phyloP scores from a whole-genome alignment of 2,329 filamentous ascomycete genomes.

The Pezizomycotina sp. region DNA sequence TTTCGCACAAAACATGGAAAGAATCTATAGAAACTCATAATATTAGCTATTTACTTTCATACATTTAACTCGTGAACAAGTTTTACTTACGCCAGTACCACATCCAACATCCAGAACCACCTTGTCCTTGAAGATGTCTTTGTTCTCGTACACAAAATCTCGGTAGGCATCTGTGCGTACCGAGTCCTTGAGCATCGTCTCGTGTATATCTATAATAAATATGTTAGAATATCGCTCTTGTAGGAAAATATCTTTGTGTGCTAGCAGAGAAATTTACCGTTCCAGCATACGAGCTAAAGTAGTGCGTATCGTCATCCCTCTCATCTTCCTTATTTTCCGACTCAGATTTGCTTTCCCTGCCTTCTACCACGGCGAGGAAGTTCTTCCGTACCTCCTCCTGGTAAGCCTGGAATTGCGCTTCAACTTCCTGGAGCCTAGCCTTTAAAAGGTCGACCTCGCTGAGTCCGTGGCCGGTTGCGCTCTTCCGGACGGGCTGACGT shows the following conservation, averaged over 20 bases:
- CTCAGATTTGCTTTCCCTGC: conserved; percentile 34
- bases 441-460: conserved; percentile 31
- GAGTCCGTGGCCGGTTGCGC: conserved; percentile 30
- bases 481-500: conserved; percentile 23
- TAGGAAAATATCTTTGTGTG: background rate
- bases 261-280: conserved; percentile 36
- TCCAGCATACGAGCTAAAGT: conserved; percentile 52
- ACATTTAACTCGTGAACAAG: conserved; percentile 28
- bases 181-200: conserved; percentile 85
- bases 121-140: conserved; percentile 70
- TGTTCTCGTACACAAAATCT: conserved; percentile 88
- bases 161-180: conserved; percentile 82
- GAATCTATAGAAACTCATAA: conserved; percentile 39
- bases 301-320: conserved; percentile 41
- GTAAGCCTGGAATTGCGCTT: conserved; percentile 31
- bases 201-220: conserved; percentile 57
- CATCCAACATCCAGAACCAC: conserved; percentile 80
- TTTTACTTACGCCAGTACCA: conserved; percentile 40
- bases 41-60: background rate
- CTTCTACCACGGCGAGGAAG: conserved; percentile 27
- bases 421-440: conserved; percentile 29
- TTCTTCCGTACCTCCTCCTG: conserved; percentile 30
- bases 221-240: conserved; percentile 10
- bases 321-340: conserved; percentile 27
- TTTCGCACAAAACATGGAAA: conserved; percentile 87